phyloP scores from a whole-genome alignment of 23 red algal genomes.

The Gracilariopsis chorda region DNA sequence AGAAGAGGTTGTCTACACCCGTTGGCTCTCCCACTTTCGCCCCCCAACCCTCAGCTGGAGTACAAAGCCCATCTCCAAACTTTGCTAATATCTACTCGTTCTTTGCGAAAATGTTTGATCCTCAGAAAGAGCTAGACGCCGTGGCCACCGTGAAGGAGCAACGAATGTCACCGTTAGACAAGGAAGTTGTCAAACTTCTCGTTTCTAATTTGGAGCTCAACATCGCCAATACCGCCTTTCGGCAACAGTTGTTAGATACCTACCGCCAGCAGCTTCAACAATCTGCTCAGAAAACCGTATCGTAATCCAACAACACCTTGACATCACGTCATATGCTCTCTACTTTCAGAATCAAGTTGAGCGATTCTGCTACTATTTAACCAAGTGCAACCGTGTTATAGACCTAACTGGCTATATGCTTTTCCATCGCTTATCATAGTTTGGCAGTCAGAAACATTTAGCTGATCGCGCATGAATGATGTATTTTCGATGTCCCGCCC shows the following conservation, averaged over 20 bases:
- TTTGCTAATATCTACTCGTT: slow-evolving; percentile 77
- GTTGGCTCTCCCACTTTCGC: neutral
- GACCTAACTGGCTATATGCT: too few relatives aligned
- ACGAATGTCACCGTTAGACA: slow-evolving; percentile 55
- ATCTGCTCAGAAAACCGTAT: slow-evolving; percentile 43
- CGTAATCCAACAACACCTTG: too few relatives aligned
- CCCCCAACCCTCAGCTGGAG: neutral
- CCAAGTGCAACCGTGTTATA: too few relatives aligned
- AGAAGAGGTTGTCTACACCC: neutral
- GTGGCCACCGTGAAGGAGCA: slow-evolving; percentile 13
- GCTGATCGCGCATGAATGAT: too few relatives aligned
- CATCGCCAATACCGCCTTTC: slow-evolving; percentile 50
- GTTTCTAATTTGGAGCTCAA: slow-evolving; percentile 74
- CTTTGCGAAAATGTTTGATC: slow-evolving; percentile 89
- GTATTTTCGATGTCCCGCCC: too few relatives aligned
- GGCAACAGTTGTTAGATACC: slow-evolving; percentile 64
- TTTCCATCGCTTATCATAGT: slow-evolving; percentile 5
- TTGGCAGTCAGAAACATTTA: too few relatives aligned
- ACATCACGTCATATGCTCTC: neutral
- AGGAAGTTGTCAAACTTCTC: slow-evolving; percentile 75
- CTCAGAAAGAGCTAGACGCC: slow-evolving; percentile 33
- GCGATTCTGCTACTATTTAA: too few relatives aligned
- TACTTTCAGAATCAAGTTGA: too few relatives aligned
- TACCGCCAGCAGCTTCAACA: slow-evolving; percentile 66
- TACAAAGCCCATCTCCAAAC: slow-evolving; percentile 43